These are phyloP conservation scores for Xylariaceae sp. DNA, from an alignment of 2,329 filamentous ascomycete genomes.

Conservation along the genomic window DNA sequence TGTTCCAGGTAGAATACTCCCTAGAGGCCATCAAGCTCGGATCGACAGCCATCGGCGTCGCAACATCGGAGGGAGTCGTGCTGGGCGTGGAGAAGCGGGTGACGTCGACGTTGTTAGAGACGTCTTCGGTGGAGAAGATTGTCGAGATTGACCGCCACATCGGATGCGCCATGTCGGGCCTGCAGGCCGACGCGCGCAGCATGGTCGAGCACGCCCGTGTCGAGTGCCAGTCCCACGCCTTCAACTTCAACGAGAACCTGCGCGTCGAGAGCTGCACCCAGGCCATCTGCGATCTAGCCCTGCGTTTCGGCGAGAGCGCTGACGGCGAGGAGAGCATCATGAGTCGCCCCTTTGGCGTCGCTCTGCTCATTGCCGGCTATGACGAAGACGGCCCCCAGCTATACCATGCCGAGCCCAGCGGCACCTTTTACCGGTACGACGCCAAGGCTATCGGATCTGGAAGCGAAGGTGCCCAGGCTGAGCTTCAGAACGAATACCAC, in stretches of 20 bases:
- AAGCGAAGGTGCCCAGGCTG: conserved; percentile 93
- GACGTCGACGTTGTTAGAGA: conserved; percentile 93
- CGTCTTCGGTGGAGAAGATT: conserved; percentile 98
- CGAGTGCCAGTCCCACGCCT: conserved; percentile 93
- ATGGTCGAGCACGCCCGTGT: conserved; percentile 98
- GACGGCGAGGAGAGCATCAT: conserved; percentile 99
- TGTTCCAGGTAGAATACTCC: conserved; percentile 99
- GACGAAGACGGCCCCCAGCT: conserved; percentile 95
- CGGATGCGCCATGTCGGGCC: conserved; percentile 95
- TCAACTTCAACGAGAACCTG: conserved; percentile 95
- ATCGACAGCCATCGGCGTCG: conserved; percentile 95
- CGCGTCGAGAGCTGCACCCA: conserved; percentile 97
- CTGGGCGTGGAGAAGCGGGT: conserved; percentile 99
- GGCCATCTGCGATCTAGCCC: conserved; percentile 93
- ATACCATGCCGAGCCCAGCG: conserved; percentile 96
- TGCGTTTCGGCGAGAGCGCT: conserved; percentile 94
- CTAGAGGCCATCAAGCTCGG: conserved; percentile 99
- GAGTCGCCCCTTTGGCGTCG: conserved; percentile 94
- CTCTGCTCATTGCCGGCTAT: conserved; percentile 90
- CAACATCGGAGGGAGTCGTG: conserved; percentile 90
- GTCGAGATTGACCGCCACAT: conserved; percentile 99
- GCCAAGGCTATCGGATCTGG: conserved; percentile 98
- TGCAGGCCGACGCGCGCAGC: conserved; percentile 94
- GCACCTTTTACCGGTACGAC: conserved; percentile 98
- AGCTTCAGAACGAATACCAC: conserved; percentile 98